These are phyloP conservation scores for Noccaea caerulescens DNA, from an alignment of 345 rosid species.

Conservation along the genomic window DNA sequence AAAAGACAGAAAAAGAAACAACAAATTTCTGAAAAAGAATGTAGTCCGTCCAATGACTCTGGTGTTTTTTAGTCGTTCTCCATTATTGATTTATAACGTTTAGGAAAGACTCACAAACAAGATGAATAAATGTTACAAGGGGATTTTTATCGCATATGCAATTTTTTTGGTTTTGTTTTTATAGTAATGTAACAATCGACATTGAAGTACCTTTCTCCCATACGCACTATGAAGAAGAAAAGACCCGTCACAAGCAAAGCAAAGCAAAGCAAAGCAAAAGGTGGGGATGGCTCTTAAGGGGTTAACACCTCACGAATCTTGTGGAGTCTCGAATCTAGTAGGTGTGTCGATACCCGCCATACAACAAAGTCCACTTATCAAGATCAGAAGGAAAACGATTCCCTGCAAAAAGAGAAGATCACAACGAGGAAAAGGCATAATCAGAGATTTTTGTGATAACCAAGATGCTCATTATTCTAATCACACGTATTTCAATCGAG, in stretches of 20 bases:
- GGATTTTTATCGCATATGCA: slow-evolving; percentile 41
- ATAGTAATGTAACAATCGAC: slow-evolving; percentile 40
- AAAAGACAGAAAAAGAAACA: slow-evolving; percentile 13
- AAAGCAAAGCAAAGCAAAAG: slow-evolving; percentile 42
- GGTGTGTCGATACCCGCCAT: slow-evolving; percentile 99
- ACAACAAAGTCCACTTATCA: slow-evolving; percentile 91
- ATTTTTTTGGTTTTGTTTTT: slow-evolving; percentile 12
- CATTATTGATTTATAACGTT: slow-evolving; percentile 39
- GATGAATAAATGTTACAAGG: slow-evolving; percentile 44
- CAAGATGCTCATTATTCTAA: not conserved
- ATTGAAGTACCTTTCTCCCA: slow-evolving; percentile 31
- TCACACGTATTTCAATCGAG: not conserved
- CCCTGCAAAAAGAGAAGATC: slow-evolving; percentile 60
- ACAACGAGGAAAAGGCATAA: slow-evolving; percentile 20
- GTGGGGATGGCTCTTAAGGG: slow-evolving; percentile 33
- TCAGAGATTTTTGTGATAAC: slow-evolving; percentile 32
- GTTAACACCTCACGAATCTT: slow-evolving; percentile 63
- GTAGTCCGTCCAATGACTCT: slow-evolving; percentile 32
- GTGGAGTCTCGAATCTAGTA: slow-evolving; percentile 90
- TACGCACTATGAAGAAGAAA: slow-evolving; percentile 41
- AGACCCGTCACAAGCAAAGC: slow-evolving; percentile 38
- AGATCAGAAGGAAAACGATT: slow-evolving; percentile 78
- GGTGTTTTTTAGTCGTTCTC: slow-evolving; percentile 32
- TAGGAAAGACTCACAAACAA: slow-evolving; percentile 41
- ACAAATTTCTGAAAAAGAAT: slow-evolving; percentile 27